Evolutionary conservation across 2,329 filamentous ascomycete genomes (phyloP), one percentile per base, ranked within the genome.

Genomic region (Metarhizium brunneum): DNA sequence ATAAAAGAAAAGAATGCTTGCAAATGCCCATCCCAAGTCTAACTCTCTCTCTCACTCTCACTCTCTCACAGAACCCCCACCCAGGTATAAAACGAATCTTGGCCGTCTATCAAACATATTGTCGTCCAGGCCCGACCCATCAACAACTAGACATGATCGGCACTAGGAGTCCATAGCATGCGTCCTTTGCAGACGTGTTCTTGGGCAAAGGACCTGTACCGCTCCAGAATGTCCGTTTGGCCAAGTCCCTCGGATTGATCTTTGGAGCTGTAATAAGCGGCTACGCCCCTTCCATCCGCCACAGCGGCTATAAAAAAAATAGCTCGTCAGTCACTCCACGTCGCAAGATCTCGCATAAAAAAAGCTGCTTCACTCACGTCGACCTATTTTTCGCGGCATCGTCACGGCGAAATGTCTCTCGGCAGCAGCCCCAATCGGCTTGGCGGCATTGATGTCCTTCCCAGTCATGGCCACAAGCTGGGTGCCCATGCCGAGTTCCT

Each of bases 391-490:
- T 53, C 69, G 65, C 0, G 73, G 70, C 52, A 73, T 70, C 38
- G 66, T 66, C 47, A 72, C 68, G 29, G 72, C 69, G 57, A 73
- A 72, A 57, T 74, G 72, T 50, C 78, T 71, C 62, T 80, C 77
- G 53, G 77, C 76, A 18, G 74, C 69, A 3, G 71, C 63, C 2
- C 66, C 63, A 30, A 77, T 72, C 2, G 78, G 76, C 40, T 77
- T 69, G 55, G 77, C 72, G 38, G 67, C 65, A n/a, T 72, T 69
- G 47, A 79, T 75, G 60, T 82, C 78, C 35, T 68, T 68, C n/a
- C 78, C 77, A 69, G 76, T 73, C 52, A 83, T 73, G 47, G 76
- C 77, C 47, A 78, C 69, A 59, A 84, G 79, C 60, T 81, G 79
- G 35, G 79, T 75, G 50, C 77, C 80, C 62, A 81, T 73, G 29